A percentile compares a stretch with the other conserved stretches of the same genome.
Evolutionary conservation across 2,329 filamentous ascomycete species (phyloP).

Genomic region (Malbranchea cinnamomea): DNA sequence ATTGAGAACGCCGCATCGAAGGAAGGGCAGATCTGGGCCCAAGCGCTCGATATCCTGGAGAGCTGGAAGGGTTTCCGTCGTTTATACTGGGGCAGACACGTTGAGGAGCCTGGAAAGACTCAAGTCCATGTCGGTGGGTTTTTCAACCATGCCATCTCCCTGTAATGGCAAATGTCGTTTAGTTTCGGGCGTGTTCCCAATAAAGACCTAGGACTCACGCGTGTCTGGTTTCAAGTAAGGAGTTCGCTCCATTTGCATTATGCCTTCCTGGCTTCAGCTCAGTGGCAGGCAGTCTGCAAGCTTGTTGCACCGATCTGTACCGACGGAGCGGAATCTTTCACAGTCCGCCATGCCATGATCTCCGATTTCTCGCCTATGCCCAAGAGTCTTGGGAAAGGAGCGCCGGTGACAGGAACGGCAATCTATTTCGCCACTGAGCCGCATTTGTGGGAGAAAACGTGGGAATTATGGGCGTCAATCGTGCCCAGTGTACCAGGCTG

Average conservation of each 20-base stretch:
- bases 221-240: no score
- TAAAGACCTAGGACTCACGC: not conserved
- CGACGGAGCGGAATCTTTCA: constrained; percentile 1
- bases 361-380: constrained; percentile 14
- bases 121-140: constrained; percentile 18
- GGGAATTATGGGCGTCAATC: constrained; percentile 16
- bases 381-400: constrained; percentile 11
- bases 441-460: constrained; percentile 13
- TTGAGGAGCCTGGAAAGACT: constrained; percentile 16
- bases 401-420: constrained; percentile 18
- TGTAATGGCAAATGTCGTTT: constrained; percentile 2
- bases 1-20: not conserved
- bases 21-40: constrained; percentile 13
- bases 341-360: constrained; percentile 14
- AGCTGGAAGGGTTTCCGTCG: constrained; percentile 13
- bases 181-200: constrained; percentile 1
- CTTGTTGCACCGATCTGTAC: constrained; percentile 7
- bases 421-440: constrained; percentile 16
- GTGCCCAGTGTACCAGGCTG: constrained; percentile 17
- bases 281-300: constrained; percentile 10
- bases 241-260: constrained; percentile 13
- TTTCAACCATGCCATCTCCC: constrained; percentile 1
- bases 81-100: constrained; percentile 19
- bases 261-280: constrained; percentile 12
- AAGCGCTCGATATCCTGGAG: constrained; percentile 11